These are phyloP conservation scores for Pleurotus tuoliensis DNA, from an alignment of 768 basidiomycete genomes.

Conservation along the genomic window DNA sequence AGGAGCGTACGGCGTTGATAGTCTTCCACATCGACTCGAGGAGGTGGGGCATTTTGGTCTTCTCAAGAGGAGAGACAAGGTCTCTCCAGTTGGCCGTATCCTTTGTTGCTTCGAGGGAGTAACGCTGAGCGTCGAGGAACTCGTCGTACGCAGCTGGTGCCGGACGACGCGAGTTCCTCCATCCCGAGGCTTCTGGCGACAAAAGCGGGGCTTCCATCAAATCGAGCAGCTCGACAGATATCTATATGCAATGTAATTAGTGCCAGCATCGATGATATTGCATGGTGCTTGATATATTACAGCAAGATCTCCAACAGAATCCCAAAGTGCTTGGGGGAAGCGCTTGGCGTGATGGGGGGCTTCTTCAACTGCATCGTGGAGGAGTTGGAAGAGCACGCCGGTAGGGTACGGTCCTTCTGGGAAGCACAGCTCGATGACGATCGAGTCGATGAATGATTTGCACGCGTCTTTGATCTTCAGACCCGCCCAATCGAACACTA, in stretches of 20 bases:
- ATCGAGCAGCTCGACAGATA: slow-evolving; percentile 61
- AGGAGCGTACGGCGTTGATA: slow-evolving; percentile 50
- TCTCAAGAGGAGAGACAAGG: slow-evolving; percentile 54
- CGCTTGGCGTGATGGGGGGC: slow-evolving; percentile 68
- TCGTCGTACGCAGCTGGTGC: slow-evolving; percentile 59
- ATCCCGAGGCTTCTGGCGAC: slow-evolving; percentile 48
- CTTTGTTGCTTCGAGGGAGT: slow-evolving; percentile 55
- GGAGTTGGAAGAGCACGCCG: slow-evolving; percentile 58
- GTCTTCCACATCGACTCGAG: slow-evolving; percentile 63
- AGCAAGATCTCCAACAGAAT: slow-evolving; percentile 78
- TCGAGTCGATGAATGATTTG: slow-evolving; percentile 78
- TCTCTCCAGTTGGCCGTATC: slow-evolving; percentile 49
- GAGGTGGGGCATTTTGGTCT: slow-evolving; percentile 41
- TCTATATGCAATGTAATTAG: slow-evolving; percentile 29
- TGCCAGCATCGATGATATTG: background rate
- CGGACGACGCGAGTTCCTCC: slow-evolving; percentile 43
- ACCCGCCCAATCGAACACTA: slow-evolving; percentile 62
- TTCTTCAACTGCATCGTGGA: slow-evolving; percentile 71
- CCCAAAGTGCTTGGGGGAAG: slow-evolving; percentile 77
- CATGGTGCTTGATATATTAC: slow-evolving; percentile 32
- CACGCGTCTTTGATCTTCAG: slow-evolving; percentile 50
- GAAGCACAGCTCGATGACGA: slow-evolving; percentile 79
- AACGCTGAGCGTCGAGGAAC: slow-evolving; percentile 69
- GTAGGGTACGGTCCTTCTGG: slow-evolving; percentile 67
- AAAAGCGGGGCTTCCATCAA: slow-evolving; percentile 61